These are phyloP conservation scores for Lactarius sanguifluus DNA, from an alignment of 768 basidiomycete species.

Conservation along the genomic window DNA sequence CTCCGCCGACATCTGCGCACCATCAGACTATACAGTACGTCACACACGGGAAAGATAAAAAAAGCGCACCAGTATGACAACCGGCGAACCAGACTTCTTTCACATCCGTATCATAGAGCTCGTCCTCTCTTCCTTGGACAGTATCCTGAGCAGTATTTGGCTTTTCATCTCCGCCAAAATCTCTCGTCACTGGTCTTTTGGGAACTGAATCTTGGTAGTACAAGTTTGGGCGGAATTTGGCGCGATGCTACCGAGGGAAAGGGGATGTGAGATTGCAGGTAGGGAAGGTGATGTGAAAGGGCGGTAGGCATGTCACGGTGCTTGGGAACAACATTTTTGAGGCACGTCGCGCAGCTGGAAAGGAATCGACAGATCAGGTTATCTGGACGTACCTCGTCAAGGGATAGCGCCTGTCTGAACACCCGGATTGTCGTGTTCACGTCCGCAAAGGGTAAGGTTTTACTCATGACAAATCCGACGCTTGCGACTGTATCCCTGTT, in stretches of 20 bases:
- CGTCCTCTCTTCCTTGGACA: background rate
- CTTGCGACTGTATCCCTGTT: slow-evolving; percentile 77
- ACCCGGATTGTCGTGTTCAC: slow-evolving; percentile 62
- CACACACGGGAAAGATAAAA: background rate
- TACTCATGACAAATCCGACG: slow-evolving; percentile 60
- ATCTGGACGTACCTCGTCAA: slow-evolving; percentile 46
- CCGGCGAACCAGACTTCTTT: slow-evolving; percentile 29
- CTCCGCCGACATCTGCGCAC: slow-evolving; percentile 27
- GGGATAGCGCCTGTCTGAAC: slow-evolving; percentile 74
- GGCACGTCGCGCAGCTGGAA: background rate
- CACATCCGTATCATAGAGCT: slow-evolving; percentile 8
- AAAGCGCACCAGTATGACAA: slow-evolving; percentile 25
- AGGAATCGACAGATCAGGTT: background rate
- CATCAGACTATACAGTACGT: background rate
- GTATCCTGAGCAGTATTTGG: background rate
- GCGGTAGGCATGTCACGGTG: background rate
- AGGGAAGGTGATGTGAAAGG: background rate
- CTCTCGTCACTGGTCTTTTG: slow-evolving; percentile 16
- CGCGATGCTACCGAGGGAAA: slow-evolving; percentile 49
- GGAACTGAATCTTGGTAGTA: slow-evolving; percentile 57
- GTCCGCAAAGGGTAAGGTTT: slow-evolving; percentile 64
- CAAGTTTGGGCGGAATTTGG: slow-evolving; percentile 60
- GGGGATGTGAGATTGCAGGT: background rate
- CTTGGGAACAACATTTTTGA: too few relatives aligned
- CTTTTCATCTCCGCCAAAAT: background rate